phyloP scores from a whole-genome alignment of 257 asterid genomes.

The Solanum phureja region DNA sequence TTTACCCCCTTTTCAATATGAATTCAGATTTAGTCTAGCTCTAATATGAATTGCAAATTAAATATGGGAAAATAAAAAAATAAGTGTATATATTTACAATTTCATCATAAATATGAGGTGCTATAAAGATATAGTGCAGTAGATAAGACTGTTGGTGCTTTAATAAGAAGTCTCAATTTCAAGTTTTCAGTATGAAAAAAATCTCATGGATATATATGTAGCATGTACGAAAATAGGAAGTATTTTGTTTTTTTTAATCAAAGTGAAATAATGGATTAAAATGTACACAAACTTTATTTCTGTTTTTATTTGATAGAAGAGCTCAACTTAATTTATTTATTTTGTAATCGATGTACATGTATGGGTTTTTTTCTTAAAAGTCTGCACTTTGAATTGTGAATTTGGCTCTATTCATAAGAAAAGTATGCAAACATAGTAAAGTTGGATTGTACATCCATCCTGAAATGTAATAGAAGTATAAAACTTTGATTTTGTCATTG shows the following conservation, averaged over 20 bases:
- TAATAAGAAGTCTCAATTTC: no score
- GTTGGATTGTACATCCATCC: background rate
- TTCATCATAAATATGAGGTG: no score
- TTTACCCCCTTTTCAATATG: no score
- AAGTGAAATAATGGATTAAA: background rate
- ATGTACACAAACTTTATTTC: background rate
- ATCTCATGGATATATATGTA: background rate
- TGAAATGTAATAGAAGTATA: background rate
- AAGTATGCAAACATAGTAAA: background rate
- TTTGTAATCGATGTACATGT: background rate
- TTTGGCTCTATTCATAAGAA: background rate
- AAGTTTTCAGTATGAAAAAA: no score
- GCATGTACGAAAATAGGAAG: background rate
- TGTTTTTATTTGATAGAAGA: fast-evolving
- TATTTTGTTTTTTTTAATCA: background rate
- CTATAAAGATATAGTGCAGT: no score
- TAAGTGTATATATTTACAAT: no score
- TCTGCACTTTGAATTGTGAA: background rate
- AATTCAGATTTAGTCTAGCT: no score
- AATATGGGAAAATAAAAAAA: no score
- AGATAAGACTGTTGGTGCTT: background rate
- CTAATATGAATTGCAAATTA: no score
- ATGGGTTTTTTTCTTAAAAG: background rate
- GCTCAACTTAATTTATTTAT: background rate
- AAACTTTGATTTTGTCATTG: background rate